Conservation (phyloP, 225 moss, liverwort and hornwort species). For the Takakia lepidozioides region DNA sequence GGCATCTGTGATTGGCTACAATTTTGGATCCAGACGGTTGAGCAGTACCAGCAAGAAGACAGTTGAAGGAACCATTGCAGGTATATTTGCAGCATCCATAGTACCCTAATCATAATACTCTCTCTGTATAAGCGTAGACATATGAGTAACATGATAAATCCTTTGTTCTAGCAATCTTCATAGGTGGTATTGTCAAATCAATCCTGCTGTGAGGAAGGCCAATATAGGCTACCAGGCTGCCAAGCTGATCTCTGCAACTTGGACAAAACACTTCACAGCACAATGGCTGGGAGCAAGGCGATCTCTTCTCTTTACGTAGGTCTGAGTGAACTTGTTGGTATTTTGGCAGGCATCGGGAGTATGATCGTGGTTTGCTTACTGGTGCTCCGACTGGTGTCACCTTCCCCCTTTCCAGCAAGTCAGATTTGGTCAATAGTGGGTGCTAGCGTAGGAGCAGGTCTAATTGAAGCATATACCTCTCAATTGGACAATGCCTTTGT, state of each 20-base stretch:
- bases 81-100: constrained; percentile 2
- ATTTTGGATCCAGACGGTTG: constrained; percentile 62
- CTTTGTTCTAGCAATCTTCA: too few relatives aligned
- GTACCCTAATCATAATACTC: too few relatives aligned
- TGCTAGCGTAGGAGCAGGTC: constrained; percentile 49
- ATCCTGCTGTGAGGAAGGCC: too few relatives aligned
- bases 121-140: too few relatives aligned
- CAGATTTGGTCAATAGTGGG: constrained; percentile 35
- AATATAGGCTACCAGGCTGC: too few relatives aligned
- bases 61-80: constrained; percentile 74
- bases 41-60: constrained; percentile 75
- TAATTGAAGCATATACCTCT: constrained; percentile 76
- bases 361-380: constrained; percentile 37
- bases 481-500: constrained; percentile 97
- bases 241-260: too few relatives aligned
- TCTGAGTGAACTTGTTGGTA: too few relatives aligned
- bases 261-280: too few relatives aligned
- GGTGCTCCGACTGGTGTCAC: constrained; percentile 19
- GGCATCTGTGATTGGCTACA: constrained; percentile 87
- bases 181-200: too few relatives aligned
- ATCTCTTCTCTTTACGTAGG: too few relatives aligned
- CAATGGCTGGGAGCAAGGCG: too few relatives aligned
- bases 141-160: too few relatives aligned
- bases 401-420: constrained; percentile 20
- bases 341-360: constrained; percentile 47